Base-by-base conservation (phyloP, 2,329 filamentous ascomycete species). In the Teratosphaeria nubilosa region DNA sequence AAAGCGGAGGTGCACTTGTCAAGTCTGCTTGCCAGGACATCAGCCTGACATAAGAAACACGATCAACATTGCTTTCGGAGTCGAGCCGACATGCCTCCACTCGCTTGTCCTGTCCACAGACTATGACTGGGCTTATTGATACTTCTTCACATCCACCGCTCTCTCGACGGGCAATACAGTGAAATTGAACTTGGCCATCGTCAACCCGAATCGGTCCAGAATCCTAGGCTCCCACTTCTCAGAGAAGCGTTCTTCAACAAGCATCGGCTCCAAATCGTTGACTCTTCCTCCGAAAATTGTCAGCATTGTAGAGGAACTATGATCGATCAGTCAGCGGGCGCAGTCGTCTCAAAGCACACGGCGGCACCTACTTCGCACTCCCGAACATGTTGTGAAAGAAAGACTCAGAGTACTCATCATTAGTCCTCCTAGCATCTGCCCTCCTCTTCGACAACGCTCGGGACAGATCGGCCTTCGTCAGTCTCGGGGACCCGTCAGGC, bases 161-260 rank as follows among this genome's bases (percentile, higher is more conserved):
- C 64, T 62, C 63, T 75, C 73, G 11, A 76, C 73, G 2, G 71
- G 73, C 24, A 75, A 55, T 5, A 75, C 73, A 14, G 73, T 74
- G 2, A 61, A 61, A 57, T 76, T 76, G 64, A 76, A 76, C 56
- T 74, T 73, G 16, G 72, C 72, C 72, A 75, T 75, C 1, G 73
- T 75, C 55, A 76, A 62, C 1, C 74, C 73, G 60, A 69, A 75
- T 2, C 66, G 67, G 34, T 71, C 68, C 56, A 66, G 63, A 11
- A 75, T 65, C 2, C 73, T 66, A 6, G 74, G 73, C 62, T 76
- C 72, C 73, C 73, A 76, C 16, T 72, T 64, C n/a, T 75, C 70
- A 5, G 72, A 59, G 58, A 76, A 75, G 1, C 72, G 66, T 56
- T 76, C 74, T 55, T 76, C 73, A 1, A 65, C 71, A 22, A 76